phyloP scores from a whole-genome alignment of 441 rosid species.

The Euphorbia schlechtendalii region DNA sequence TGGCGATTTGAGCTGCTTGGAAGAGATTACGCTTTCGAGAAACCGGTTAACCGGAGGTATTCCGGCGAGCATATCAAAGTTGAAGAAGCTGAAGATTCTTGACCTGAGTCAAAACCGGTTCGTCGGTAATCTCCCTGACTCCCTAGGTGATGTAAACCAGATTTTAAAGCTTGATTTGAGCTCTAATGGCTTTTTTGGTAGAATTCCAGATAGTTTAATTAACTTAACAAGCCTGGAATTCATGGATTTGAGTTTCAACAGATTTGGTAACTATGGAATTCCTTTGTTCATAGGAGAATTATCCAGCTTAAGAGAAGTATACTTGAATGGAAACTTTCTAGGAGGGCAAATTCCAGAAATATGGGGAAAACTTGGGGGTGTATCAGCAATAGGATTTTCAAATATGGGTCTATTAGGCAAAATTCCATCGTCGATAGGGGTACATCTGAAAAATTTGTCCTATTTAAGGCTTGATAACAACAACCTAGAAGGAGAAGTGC shows the following conservation, averaged over 20 bases:
- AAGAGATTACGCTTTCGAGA: conserved; percentile 54
- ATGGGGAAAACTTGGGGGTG: conserved; percentile 46
- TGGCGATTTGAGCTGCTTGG: conserved; percentile 30
- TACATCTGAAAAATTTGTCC: conserved; percentile 31
- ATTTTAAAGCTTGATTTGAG: conserved; percentile 64
- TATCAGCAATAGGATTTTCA: conserved; percentile 51
- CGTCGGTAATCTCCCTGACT: conserved; percentile 36
- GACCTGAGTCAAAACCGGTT: conserved; percentile 48
- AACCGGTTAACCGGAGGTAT: conserved; percentile 42
- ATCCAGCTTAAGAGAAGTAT: conserved; percentile 36
- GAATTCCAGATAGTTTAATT: conserved; percentile 42
- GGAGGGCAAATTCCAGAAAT: conserved; percentile 56
- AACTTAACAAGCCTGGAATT: conserved; percentile 40
- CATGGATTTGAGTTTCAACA: conserved; percentile 53
- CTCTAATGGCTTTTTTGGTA: conserved; percentile 37
- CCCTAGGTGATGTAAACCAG: conserved; percentile 33
- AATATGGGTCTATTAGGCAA: conserved; percentile 41
- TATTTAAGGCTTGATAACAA: conserved; percentile 53
- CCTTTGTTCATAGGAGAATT: conserved; percentile 42
- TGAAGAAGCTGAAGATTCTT: conserved; percentile 39
- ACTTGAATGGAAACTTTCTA: conserved; percentile 53
- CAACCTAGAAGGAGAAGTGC: conserved; percentile 47
- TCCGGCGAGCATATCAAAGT: conserved; percentile 19
- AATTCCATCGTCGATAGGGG: conserved; percentile 51
- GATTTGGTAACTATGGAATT: conserved; percentile 44